These are phyloP conservation scores for Exobasidium cylindrosporum DNA, from an alignment of 1,284 basidiomycete genomes.

Conservation along the genomic window DNA sequence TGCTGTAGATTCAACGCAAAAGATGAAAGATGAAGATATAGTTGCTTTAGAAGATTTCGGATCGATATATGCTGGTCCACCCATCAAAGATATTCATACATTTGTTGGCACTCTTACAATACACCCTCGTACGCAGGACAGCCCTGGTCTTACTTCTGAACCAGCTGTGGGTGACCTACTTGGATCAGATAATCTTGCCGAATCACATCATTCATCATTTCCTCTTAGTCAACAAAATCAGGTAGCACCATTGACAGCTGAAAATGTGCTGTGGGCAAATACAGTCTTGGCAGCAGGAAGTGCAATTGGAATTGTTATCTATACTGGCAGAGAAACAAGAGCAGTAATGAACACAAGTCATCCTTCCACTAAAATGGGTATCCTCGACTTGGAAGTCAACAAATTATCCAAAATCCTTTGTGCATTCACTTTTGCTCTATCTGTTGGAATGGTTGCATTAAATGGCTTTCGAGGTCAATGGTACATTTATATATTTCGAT, in stretches of 20 bases:
- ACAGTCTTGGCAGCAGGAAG: conserved; percentile 94
- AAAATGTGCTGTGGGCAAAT: conserved; percentile 95
- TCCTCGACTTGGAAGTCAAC: conserved; percentile 92
- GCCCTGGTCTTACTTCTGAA: background rate
- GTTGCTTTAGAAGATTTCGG: conserved; percentile 60
- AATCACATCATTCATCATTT: conserved; percentile 54
- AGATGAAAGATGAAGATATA: conserved; percentile 67
- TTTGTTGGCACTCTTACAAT: conserved; percentile 90
- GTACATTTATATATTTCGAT: conserved; percentile 94
- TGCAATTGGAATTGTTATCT: conserved; percentile 86
- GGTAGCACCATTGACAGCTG: conserved; percentile 64
- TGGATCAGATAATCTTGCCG: conserved; percentile 14
- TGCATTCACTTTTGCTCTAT: conserved; percentile 85
- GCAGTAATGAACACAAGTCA: conserved; percentile 99
- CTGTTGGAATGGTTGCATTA: conserved; percentile 83
- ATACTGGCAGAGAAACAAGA: conserved; percentile 89
- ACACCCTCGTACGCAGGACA: conserved; percentile 54
- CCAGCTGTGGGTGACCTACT: conserved; percentile 48
- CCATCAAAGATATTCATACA: conserved; percentile 93
- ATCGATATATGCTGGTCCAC: conserved; percentile 71
- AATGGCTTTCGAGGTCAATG: conserved; percentile 95
- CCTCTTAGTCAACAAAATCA: conserved; percentile 44
- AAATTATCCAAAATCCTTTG: conserved; percentile 95
- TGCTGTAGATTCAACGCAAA: conserved; percentile 79
- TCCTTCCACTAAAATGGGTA: conserved; percentile 88